These are phyloP conservation scores for Solanum clarkiae DNA, from an alignment of 257 asterid genomes.

Conservation along the genomic window DNA sequence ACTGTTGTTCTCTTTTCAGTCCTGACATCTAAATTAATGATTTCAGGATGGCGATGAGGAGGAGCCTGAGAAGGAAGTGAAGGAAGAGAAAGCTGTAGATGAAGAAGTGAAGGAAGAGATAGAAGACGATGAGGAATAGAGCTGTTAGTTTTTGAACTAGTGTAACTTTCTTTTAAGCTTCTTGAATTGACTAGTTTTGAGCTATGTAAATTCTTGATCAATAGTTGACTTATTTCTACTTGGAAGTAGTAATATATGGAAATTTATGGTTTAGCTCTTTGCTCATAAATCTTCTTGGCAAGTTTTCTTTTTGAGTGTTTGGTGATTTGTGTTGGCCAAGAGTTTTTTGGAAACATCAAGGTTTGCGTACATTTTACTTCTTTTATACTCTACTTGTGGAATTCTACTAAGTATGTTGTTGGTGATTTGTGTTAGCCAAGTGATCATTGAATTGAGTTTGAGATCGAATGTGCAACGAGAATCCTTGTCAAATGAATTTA, in stretches of 20 bases:
- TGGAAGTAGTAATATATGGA: neutral
- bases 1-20: neutral
- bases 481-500: neutral
- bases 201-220: conserved; percentile 28
- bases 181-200: neutral
- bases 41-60: conserved; percentile 23
- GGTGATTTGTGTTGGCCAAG: too few relatives aligned
- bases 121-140: conserved; percentile 33
- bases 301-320: neutral
- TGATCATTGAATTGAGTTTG: neutral
- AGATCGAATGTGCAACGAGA: too few relatives aligned
- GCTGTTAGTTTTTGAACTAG: neutral
- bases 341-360: too few relatives aligned
- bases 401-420: too few relatives aligned
- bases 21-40: neutral
- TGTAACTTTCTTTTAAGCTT: neutral
- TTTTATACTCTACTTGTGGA: too few relatives aligned
- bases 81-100: neutral
- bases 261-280: neutral
- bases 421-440: neutral
- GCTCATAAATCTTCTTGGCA: neutral
- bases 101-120: conserved; percentile 13
- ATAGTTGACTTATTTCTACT: neutral
- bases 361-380: too few relatives aligned
- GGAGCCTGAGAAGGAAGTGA: neutral